phyloP scores from a whole-genome alignment of 345 rosid species.

The Dimocarpus longan region DNA sequence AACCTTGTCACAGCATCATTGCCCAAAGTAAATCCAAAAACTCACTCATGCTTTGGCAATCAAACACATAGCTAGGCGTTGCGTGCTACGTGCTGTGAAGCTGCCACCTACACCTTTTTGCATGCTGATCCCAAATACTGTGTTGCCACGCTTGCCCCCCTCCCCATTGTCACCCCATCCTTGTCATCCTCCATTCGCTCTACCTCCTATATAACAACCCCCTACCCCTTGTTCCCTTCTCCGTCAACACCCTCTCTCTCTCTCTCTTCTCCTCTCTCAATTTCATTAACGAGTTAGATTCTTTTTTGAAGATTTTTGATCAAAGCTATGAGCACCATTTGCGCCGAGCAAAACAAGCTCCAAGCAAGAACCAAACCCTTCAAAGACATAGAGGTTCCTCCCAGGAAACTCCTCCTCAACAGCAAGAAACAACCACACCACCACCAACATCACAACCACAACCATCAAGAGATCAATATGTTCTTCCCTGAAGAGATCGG shows the following conservation, averaged over 20 bases:
- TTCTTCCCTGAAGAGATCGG: conserved; percentile 14
- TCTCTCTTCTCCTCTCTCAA: not conserved
- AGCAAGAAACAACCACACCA: conserved; percentile 19
- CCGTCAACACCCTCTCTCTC: conserved; percentile 9
- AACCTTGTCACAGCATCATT: not conserved
- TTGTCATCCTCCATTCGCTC: conserved; percentile 7
- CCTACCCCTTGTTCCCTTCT: conserved; percentile 19
- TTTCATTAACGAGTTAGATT: not conserved
- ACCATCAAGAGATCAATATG: conserved; percentile 7
- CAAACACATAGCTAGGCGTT: conserved; percentile 31
- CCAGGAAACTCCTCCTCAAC: conserved; percentile 52
- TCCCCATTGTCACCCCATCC: conserved; percentile 25
- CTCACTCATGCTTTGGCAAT: not conserved
- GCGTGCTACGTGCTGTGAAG: conserved; percentile 25
- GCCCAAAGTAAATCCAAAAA: conserved; percentile 3
- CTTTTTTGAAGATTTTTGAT: too few species aligned
- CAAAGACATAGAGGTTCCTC: conserved; percentile 59
- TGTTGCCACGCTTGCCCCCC: conserved; percentile 46
- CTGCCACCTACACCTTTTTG: conserved; percentile 52
- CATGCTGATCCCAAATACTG: conserved; percentile 53
- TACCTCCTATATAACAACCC: conserved; percentile 21
- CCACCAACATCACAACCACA: conserved; percentile 10
- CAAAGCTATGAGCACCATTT: conserved; percentile 43
- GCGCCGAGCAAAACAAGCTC: conserved; percentile 52
- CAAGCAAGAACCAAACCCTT: conserved; percentile 32